Evolutionary conservation across 2,329 filamentous ascomycete genomes (phyloP), one percentile per base, ranked within the genome.

Genomic region (Exophiala oligosperma): DNA sequence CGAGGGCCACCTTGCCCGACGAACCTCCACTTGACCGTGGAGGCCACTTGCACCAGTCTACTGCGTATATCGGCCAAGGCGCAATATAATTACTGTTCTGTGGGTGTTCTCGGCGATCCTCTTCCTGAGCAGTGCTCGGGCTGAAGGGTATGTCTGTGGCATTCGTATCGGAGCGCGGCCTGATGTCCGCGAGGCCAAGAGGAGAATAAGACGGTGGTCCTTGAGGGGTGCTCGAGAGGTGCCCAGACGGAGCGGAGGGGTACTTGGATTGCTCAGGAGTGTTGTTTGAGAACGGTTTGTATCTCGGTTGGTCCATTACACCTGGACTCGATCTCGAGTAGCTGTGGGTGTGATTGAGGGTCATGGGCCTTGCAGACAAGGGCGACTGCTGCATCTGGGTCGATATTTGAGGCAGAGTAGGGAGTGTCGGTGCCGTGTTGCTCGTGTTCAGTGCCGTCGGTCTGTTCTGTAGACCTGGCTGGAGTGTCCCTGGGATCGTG

Each of bases 41-140:
- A 14, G 90, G 86, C 93, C 94, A 99, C 76, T 99, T 99, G 79
- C 94, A 99, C 94, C 94, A 99, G 77, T 99, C 94, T 69, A 96
- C 93, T 11, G 94, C 93, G 73, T 97, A 99, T 55, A 96, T 87
- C 12, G 92, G 89, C 91, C 94, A 99, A 0, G 93, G 92, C 3
- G 93, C 92, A 63, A 96, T 77, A 71, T 97, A 96, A 72, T 93
- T 97, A 79, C 91, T 96, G 63, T 93, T 95, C 4, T 71, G 90
- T 74, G 71, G 88, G 73, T 74, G 84, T 79, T 62, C 84, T 72
- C 70, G 84, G 84, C 85, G 84, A 52, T 85, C 79, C 69, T 92
- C 89, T 70, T 88, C 88, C 52, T 83, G 81, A 65, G 74, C 80
- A 73, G 74, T 73, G 46, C 77, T 78, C 2, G 81, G 78, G 32